phyloP scores from a whole-genome alignment of 176 grass and related monocot species.

The Rhynchospora breviuscula region DNA sequence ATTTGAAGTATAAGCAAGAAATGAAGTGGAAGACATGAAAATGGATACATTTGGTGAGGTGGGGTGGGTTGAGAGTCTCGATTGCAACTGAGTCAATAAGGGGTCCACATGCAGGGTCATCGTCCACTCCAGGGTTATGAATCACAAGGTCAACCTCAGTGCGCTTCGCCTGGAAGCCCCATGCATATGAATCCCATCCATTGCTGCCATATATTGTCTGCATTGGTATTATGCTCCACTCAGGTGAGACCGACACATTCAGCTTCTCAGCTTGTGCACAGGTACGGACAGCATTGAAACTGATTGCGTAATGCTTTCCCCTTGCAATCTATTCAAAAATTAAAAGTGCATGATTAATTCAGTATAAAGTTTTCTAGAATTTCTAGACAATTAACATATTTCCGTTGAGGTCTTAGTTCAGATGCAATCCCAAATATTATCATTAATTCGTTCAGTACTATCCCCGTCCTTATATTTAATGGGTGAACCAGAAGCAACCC shows the following conservation, averaged over 20 bases:
- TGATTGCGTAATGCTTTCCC: constrained; percentile 72
- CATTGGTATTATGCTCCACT: constrained; percentile 58
- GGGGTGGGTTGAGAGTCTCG: constrained; percentile 46
- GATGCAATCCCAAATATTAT: not conserved
- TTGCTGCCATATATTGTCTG: constrained; percentile 76
- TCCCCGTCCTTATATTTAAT: not conserved
- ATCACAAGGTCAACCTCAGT: constrained; percentile 42
- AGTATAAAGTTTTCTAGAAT: not conserved
- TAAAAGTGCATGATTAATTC: not conserved
- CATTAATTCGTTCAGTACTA: not conserved
- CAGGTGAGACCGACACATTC: constrained; percentile 69
- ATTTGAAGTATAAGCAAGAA: not conserved
- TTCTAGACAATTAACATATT: not conserved
- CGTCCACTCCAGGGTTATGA: constrained; percentile 74
- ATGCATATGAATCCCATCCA: constrained; percentile 88
- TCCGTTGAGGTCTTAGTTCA: not conserved
- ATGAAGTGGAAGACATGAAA: too few species aligned
- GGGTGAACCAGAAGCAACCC: too few species aligned
- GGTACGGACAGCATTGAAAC: constrained; percentile 81
- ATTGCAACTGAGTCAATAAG: constrained; percentile 74
- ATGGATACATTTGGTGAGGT: constrained; percentile 16
- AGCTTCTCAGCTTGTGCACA: constrained; percentile 74
- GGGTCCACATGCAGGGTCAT: constrained; percentile 78
- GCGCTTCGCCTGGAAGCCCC: constrained; percentile 65
- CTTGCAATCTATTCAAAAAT: not conserved